phyloP scores from a whole-genome alignment of 2,329 filamentous ascomycete species.

The Chaetomiaceae sp. region DNA sequence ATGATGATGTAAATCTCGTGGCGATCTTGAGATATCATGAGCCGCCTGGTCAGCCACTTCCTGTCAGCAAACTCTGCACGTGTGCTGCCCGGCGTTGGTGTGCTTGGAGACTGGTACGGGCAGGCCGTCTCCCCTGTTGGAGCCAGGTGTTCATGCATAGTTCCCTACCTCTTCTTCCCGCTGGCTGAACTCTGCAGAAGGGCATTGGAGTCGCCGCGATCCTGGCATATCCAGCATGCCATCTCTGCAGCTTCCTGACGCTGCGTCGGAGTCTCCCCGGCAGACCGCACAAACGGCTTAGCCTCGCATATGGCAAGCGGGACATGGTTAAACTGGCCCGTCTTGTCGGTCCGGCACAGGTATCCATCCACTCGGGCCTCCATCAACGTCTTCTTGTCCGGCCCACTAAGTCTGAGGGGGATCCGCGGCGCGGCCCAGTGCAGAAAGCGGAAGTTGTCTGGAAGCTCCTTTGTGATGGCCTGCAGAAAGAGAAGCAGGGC shows the following conservation, averaged over 20 bases:
- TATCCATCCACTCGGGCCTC: constrained; percentile 1
- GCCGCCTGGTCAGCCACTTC: not conserved
- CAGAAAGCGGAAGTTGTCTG: not conserved
- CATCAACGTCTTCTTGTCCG: not conserved
- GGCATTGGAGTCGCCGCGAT: not conserved
- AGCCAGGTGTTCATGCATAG: too few species aligned
- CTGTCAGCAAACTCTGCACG: not conserved
- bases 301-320: constrained; percentile 2
- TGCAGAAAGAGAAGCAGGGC: constrained; percentile 1
- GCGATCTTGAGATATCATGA: not conserved
- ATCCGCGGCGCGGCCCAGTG: not conserved
- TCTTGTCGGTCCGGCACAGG: too few species aligned
- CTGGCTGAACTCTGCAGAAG: not conserved
- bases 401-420: not conserved
- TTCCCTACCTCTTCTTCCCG: constrained; percentile 3
- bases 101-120: too few species aligned
- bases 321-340: too few species aligned
- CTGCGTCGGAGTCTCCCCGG: not conserved
- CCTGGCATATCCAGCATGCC: not conserved
- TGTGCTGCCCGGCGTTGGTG: too few species aligned
- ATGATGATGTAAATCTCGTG: constrained; percentile 4
- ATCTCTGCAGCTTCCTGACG: constrained; percentile 1
- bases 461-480: not conserved
- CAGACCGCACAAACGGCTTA: not conserved
- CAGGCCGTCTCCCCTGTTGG: too few species aligned